Evolutionary conservation across 768 basidiomycete species (phyloP), one percentile per base, ranked within the genome.

Genomic region (Lentinula raphanica): DNA sequence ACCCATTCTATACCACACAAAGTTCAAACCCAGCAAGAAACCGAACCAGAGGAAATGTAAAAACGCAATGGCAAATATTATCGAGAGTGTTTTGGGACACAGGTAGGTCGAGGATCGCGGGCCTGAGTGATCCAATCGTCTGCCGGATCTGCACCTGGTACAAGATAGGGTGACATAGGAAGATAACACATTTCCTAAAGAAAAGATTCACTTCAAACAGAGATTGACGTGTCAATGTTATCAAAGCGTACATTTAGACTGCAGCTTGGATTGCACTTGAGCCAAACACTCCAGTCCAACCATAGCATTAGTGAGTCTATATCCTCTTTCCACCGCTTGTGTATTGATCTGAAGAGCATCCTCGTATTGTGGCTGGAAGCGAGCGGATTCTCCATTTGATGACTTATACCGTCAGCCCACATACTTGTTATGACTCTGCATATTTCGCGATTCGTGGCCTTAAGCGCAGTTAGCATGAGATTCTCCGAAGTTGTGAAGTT

Each of bases 401-500:
- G 25, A n/a, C 46, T 46, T 5, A 60, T 62, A 36, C 65, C 65
- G 40, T 66, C 44, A 28, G 64, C 59, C 66, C 66, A 66, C 29
- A 64, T 58, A 21, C 38, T 25, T 3, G 62, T 62, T 19, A 67
- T 44, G 6, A 58, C 48, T 15, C 66, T 59, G 25, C 64, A 67
- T 9, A 67, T 67, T 54, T 67, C 64, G n/a, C 60, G 62, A 46
- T 62, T 64, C 25, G 59, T 61, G 44, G 54, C 61, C 11, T 60
- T 54, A 21, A 64, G 60, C 3, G 66, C 62, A 25, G 31, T 23
- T 17, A 67, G 59, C 23, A 67, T 54, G 25, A 65, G 59, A 2
- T 40, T 23, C 42, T 67, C 66, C 32, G 64, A 60, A 12, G 60
- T 15, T 17, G 66, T 65, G 7, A 64, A 59, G 5, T 25, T 54